These are phyloP conservation scores for Arthromyces matolae DNA, from an alignment of 768 basidiomycete genomes.

Conservation along the genomic window DNA sequence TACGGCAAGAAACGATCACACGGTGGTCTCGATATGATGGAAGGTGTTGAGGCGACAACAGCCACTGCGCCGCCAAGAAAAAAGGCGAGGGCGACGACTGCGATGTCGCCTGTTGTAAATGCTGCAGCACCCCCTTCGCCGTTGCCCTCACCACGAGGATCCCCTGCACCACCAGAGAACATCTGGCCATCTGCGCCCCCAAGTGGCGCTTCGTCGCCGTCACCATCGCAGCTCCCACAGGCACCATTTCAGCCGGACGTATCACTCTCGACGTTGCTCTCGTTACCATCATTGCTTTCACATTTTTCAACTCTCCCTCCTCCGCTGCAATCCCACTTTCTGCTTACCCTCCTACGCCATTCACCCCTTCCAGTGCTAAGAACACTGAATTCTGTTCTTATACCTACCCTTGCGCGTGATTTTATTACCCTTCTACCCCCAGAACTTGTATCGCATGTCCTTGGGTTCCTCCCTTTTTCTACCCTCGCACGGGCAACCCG, in stretches of 20 bases:
- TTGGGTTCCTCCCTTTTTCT: constrained; percentile 79
- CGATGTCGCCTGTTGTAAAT: constrained; percentile 61
- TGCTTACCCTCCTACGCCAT: constrained; percentile 88
- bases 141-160: constrained; percentile 81
- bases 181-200: constrained; percentile 82
- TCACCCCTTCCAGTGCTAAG: constrained; percentile 90
- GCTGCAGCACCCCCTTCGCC: constrained; percentile 81
- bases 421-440: constrained; percentile 90
- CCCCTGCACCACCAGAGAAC: constrained; percentile 69
- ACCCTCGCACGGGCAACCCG: constrained; percentile 83
- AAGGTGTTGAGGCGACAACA: constrained; percentile 42
- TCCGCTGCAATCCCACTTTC: constrained; percentile 86
- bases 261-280: constrained; percentile 77
- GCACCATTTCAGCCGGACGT: constrained; percentile 80
- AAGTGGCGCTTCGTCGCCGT: constrained; percentile 71
- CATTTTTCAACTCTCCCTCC: constrained; percentile 81
- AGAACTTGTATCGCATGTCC: constrained; percentile 86
- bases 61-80: constrained; percentile 67
- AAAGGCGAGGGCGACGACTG: constrained; percentile 66
- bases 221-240: constrained; percentile 62
- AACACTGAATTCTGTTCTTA: constrained; percentile 82
- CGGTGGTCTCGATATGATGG: constrained; percentile 50
- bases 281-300: constrained; percentile 76
- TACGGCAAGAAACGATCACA: constrained; percentile 84
- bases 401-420: constrained; percentile 89